phyloP scores from a whole-genome alignment of 495 filamentous ascomycete species.

The Podospora pseudocomata region DNA sequence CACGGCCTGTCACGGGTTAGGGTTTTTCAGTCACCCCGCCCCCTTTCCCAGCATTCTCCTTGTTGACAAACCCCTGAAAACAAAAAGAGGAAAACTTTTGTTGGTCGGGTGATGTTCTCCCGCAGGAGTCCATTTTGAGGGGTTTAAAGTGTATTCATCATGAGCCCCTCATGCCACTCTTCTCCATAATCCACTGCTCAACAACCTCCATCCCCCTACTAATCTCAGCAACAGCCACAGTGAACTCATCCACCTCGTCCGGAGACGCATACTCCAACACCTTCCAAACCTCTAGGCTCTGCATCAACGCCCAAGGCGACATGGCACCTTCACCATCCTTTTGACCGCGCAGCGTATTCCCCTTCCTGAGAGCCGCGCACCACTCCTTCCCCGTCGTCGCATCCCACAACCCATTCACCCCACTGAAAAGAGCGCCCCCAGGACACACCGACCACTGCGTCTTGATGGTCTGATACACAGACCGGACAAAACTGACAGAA shows the following conservation, averaged over 20 bases:
- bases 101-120: background rate
- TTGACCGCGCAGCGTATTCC: background rate
- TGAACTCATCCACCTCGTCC: constrained; percentile 31
- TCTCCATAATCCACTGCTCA: constrained; percentile 23
- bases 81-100: background rate
- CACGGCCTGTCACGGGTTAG: constrained; percentile 4
- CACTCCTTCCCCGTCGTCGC: constrained; percentile 31
- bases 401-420: constrained; percentile 36
- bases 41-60: background rate
- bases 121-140: background rate
- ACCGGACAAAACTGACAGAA: constrained; percentile 22
- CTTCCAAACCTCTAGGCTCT: constrained; percentile 17
- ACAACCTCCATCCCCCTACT: constrained; percentile 26
- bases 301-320: constrained; percentile 17
- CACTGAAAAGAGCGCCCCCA: constrained; percentile 31
- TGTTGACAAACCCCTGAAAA: background rate
- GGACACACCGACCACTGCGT: constrained; percentile 32
- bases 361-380: constrained; percentile 8
- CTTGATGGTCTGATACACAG: constrained; percentile 33
- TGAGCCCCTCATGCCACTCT: too few species aligned
- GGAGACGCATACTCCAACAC: constrained; percentile 18
- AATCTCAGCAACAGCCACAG: constrained; percentile 22
- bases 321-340: constrained; percentile 7
- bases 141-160: background rate
- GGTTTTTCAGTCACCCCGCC: background rate